These are phyloP conservation scores for Neostapfia colusana DNA, from an alignment of 176 grass and related monocot genomes.

Conservation along the genomic window DNA sequence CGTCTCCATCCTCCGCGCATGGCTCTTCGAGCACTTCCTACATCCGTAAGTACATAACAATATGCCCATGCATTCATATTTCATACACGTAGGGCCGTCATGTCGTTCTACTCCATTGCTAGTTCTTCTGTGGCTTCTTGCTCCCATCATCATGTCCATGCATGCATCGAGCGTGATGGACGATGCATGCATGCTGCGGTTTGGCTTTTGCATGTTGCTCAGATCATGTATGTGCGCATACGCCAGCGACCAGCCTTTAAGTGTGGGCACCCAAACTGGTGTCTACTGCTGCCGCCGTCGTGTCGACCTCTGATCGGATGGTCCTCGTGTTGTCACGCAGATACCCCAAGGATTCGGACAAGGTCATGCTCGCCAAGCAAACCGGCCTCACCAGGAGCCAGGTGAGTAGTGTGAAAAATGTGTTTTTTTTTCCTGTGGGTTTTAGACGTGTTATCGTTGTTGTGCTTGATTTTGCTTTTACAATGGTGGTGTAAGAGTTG, in stretches of 20 bases:
- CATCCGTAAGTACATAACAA: slow-evolving; percentile 63
- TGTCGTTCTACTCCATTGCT: not conserved
- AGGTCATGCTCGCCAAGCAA: slow-evolving; percentile 97
- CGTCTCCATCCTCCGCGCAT: slow-evolving; percentile 90
- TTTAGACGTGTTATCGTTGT: too few species aligned
- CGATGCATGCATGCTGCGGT: not conserved
- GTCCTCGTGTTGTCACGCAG: slow-evolving; percentile 56
- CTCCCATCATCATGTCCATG: not conserved
- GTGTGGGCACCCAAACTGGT: slow-evolving; percentile 10
- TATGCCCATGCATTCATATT: too few species aligned
- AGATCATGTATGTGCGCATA: not conserved
- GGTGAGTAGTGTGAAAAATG: slow-evolving; percentile 26
- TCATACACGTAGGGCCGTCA: too few species aligned
- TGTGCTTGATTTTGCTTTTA: not conserved
- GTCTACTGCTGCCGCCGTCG: not conserved
- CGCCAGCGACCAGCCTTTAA: not conserved
- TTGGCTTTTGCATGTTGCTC: not conserved
- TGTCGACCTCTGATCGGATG: slow-evolving; percentile 26
- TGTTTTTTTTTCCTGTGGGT: too few species aligned
- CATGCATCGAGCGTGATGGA: too few species aligned
- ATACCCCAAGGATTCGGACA: slow-evolving; percentile 99
- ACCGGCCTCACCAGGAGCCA: slow-evolving; percentile 96
- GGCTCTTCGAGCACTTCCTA: slow-evolving; percentile 99
- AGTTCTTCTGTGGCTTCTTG: slow-evolving; percentile 10
- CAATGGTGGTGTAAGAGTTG: not conserved